Conservation (phyloP, 345 rosid genomes). For the Physaria fendleri region DNA sequence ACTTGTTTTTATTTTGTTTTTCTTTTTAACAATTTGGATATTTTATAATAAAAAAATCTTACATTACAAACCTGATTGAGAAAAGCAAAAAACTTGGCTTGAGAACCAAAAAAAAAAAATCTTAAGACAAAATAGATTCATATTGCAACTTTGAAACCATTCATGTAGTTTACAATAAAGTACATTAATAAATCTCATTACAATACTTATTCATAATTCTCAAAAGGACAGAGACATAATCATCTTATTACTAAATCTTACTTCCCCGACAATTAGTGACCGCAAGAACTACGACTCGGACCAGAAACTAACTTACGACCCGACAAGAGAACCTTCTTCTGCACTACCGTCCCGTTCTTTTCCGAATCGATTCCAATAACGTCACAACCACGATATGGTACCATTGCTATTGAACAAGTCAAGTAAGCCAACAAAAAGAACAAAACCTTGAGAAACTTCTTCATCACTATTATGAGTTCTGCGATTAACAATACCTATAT, state of each 20-base stretch:
- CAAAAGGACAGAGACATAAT: background rate
- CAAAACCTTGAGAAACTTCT: constrained; percentile 11
- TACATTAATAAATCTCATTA: background rate
- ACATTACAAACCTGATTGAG: too few species aligned
- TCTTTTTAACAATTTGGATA: too few species aligned
- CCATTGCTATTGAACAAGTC: constrained; percentile 16
- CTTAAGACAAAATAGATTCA: background rate
- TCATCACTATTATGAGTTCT: background rate
- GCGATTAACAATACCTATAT: background rate
- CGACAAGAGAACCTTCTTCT: background rate
- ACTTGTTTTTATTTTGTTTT: too few species aligned
- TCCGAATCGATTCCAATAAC: too few species aligned
- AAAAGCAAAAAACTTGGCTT: too few species aligned
- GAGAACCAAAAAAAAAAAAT: background rate
- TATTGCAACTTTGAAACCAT: background rate
- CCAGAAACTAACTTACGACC: constrained; percentile 30
- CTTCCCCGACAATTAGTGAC: constrained; percentile 1
- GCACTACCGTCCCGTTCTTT: constrained; percentile 2
- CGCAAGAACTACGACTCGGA: constrained; percentile 26
- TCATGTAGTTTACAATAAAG: background rate
- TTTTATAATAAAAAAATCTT: too few species aligned
- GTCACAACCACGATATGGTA: constrained; percentile 27
- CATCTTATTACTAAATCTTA: background rate
- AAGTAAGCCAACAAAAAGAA: constrained; percentile 15
- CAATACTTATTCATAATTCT: background rate